phyloP scores from a whole-genome alignment of 257 asterid genomes.

The Nicotiana attenuata region DNA sequence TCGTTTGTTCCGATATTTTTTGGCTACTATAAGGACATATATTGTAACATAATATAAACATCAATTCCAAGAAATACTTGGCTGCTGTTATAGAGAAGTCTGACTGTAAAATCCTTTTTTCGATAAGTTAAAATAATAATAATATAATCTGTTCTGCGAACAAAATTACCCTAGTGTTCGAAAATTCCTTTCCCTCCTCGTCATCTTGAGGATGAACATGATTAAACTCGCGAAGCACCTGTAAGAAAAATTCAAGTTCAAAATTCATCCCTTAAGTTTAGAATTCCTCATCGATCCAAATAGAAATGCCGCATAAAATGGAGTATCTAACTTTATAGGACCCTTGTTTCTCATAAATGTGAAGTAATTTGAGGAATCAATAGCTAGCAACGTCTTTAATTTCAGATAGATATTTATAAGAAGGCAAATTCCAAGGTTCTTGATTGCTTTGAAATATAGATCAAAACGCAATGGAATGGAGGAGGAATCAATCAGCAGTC shows the following conservation, averaged over 20 bases:
- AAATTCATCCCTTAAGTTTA: neutral
- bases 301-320: neutral
- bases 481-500: neutral
- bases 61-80: no score
- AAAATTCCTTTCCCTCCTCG: slow-evolving; percentile 92
- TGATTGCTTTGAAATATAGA: neutral
- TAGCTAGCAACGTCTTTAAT: neutral
- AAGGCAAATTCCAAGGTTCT: neutral
- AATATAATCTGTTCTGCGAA: neutral
- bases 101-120: no score
- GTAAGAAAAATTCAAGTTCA: slow-evolving; percentile 16
- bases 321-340: neutral
- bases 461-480: neutral
- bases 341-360: neutral
- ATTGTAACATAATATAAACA: no score
- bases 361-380: neutral
- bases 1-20: no score
- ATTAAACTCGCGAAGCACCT: slow-evolving; percentile 96
- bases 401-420: neutral
- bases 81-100: no score
- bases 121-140: no score
- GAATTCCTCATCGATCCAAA: neutral
- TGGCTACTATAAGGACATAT: no score
- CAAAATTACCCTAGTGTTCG: slow-evolving; percentile 70
- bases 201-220: slow-evolving; percentile 98